Percentiles rank a stretch among this genome's conserved stretches.
These are phyloP conservation scores for Curvularia sp. DNA, from an alignment of 2,329 filamentous ascomycete species.

Conservation along the genomic window DNA sequence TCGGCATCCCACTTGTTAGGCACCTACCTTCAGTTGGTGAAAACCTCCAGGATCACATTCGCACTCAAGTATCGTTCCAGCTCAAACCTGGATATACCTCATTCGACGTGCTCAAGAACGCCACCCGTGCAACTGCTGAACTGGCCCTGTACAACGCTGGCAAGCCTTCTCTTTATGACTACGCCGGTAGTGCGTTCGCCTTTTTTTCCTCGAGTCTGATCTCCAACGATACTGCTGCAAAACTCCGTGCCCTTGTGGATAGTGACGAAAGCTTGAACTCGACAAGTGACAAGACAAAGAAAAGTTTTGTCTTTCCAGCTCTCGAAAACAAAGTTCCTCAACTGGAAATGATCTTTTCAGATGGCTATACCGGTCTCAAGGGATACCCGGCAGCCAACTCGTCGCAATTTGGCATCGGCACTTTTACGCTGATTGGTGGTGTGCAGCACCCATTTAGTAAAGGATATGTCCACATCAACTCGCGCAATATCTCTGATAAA, in stretches of 20 bases:
- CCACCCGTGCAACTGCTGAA: conserved; percentile 50
- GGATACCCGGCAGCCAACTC: conserved; percentile 42
- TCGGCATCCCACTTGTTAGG: conserved; percentile 31
- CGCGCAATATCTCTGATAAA: conserved; percentile 30
- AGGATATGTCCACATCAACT: conserved; percentile 36
- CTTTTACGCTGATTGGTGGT: conserved; percentile 45
- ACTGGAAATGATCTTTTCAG: conserved; percentile 55
- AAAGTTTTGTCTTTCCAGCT: conserved; percentile 46
- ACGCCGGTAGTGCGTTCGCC: conserved; percentile 50
- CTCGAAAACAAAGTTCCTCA: conserved; percentile 47
- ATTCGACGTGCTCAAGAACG: conserved; percentile 34
- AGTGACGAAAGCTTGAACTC: conserved; percentile 22
- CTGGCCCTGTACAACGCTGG: conserved; percentile 47
- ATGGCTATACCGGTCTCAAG: conserved; percentile 55
- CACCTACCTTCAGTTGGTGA: conserved; percentile 36
- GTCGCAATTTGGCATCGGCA: conserved; percentile 35
- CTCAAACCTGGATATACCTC: conserved; percentile 33
- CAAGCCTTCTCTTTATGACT: conserved; percentile 50
- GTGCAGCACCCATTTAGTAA: conserved; percentile 47
- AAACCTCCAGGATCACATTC: conserved; percentile 46
- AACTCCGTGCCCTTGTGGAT: conserved; percentile 46
- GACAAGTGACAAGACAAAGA: conserved; percentile 29
- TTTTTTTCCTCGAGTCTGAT: conserved; percentile 55
- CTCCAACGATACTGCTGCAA: conserved; percentile 41
- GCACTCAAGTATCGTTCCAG: conserved; percentile 34